Evolutionary conservation across 2,329 filamentous ascomycete species (phyloP), one percentile per base, ranked within the genome.

Genomic region (Colletotrichum salicis): DNA sequence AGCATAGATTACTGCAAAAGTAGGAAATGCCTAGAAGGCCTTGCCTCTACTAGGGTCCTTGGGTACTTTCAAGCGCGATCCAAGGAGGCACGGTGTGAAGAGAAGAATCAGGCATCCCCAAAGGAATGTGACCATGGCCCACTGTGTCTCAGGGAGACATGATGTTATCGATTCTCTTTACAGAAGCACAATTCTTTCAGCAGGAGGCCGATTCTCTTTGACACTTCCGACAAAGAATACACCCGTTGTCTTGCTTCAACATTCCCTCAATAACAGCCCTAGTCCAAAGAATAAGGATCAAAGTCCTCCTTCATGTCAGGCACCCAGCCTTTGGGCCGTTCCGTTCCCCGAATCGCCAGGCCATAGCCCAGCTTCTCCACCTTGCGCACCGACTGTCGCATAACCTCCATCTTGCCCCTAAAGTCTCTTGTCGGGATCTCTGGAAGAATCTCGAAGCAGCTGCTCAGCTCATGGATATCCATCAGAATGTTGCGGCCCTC

Each of bases 331-430:
- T 93, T 94, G 0, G 96, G 96, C 73, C 95, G 86, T 85, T 99
- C 96, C 64, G 92, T 93, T 0, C 96, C 96, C 64, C 96, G 87
- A 27, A 99, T 93, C 35, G 92, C 90, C 75, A 98, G 89, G 4
- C 95, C 94, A 81, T 98, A 99, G 35, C 95, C 91, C 29, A 96
- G 89, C 75, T 90, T 91, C 87, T 99, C 96, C 12, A 99, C 96
- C 86, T 99, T 99, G 78, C 93, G 91, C 31, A 99, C 95, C 80
- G 94, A 97, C 78, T 90, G 89, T 77, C 92, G 89, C 93, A 98
- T 97, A 1, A 95, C 92, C 52, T 91, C 90, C 83, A 94, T 89
- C 87, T 99, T 99, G 82, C 92, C 92, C 59, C 89, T 86, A 75
- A 93, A 91, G 75, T 86, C 85, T 84, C 84, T 85, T 76, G 86